Evolutionary conservation across 106 monocot genomes (phyloP).

Genomic region (Chionographis japonica): DNA sequence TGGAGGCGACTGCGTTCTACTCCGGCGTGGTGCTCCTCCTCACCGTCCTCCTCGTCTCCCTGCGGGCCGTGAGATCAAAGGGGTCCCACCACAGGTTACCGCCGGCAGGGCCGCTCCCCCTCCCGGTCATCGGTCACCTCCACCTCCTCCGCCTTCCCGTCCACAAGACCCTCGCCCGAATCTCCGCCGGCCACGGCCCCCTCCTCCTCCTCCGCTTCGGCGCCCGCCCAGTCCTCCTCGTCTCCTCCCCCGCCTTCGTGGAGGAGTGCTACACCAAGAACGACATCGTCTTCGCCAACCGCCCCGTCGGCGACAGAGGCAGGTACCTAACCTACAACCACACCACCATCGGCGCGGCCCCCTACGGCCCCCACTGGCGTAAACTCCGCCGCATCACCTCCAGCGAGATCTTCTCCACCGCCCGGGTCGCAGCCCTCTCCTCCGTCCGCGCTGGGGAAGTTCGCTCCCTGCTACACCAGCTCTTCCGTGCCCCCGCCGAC

Average conservation of each 20-base stretch:
- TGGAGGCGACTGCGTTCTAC: too few relatives aligned
- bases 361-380: slow-evolving; percentile 12
- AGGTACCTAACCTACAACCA: slow-evolving; percentile 6
- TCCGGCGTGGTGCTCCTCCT: too few relatives aligned
- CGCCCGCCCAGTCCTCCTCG: slow-evolving; percentile 19
- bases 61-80: too few relatives aligned
- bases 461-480: background rate
- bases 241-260: slow-evolving; percentile 23
- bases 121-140: slow-evolving; percentile 42
- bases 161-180: slow-evolving; percentile 14
- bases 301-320: background rate
- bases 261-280: slow-evolving; percentile 18
- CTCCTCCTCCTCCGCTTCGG: slow-evolving; percentile 28
- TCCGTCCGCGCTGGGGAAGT: slow-evolving; percentile 17
- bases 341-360: background rate
- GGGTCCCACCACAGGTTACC: background rate
- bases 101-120: slow-evolving; percentile 6
- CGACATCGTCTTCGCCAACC: slow-evolving; percentile 20
- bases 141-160: slow-evolving; percentile 26
- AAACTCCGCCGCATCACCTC: slow-evolving; percentile 9
- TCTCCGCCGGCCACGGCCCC: slow-evolving; percentile 23
- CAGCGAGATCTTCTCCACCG: slow-evolving; percentile 1
- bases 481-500: background rate
- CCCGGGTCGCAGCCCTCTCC: background rate
- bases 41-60: too few relatives aligned